Conservation (phyloP, 2,329 filamentous ascomycete species). For the Zelopaecilomyces penicillatus region DNA sequence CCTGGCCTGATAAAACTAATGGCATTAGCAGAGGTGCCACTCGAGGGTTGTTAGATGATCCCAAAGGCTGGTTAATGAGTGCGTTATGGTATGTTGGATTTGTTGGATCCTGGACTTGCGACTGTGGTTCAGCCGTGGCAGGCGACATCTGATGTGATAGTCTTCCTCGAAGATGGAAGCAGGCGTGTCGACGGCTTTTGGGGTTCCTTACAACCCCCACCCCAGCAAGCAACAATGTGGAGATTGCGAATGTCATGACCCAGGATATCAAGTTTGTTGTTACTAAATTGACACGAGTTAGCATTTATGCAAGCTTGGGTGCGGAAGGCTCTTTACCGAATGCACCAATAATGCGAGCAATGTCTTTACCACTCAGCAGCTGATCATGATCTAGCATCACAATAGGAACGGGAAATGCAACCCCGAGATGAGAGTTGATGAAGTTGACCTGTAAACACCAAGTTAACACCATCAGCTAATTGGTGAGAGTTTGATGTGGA, state of each 20-base stretch:
- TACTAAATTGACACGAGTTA: constrained; percentile 9
- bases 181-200: too few relatives aligned
- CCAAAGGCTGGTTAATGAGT: too few relatives aligned
- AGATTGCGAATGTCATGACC: constrained; percentile 21
- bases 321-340: constrained; percentile 29
- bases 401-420: constrained; percentile 43
- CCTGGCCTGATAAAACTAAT: too few relatives aligned
- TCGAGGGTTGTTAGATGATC: too few relatives aligned
- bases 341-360: constrained; percentile 35
- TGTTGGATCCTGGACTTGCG: too few relatives aligned
- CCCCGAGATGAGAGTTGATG: constrained; percentile 41
- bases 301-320: not conserved
- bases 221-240: constrained; percentile 10
- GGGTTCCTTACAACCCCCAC: too few relatives aligned
- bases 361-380: constrained; percentile 21
- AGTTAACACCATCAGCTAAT: too few relatives aligned
- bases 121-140: too few relatives aligned
- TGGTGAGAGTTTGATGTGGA: not conserved
- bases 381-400: constrained; percentile 34
- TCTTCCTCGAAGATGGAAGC: too few relatives aligned
- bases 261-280: constrained; percentile 17
- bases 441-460: constrained; percentile 34
- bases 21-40: too few relatives aligned
- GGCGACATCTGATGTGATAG: too few relatives aligned
- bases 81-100: too few relatives aligned